Conservation (phyloP, 2,329 filamentous ascomycete species). For the Lasiodiplodia theobromae region DNA sequence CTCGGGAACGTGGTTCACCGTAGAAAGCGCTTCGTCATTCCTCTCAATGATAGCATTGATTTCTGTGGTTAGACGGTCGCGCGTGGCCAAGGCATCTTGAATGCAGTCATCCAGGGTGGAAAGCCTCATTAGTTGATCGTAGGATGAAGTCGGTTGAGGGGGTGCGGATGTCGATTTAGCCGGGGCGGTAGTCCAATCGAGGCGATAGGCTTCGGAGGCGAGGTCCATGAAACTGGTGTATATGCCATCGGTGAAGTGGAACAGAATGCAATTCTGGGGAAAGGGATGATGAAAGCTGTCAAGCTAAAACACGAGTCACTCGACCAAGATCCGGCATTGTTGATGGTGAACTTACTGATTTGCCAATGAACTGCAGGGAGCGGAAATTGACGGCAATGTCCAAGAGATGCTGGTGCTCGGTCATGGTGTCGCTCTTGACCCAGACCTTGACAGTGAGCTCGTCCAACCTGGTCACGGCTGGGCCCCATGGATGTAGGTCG, state of each 20-base stretch:
- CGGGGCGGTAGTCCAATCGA: conserved; percentile 39
- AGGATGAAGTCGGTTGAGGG: conserved; percentile 75
- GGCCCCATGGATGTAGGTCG: conserved; percentile 70
- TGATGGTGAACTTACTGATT: conserved; percentile 50
- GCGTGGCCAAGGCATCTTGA: conserved; percentile 83
- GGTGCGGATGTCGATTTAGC: conserved; percentile 54
- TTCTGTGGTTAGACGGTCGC: conserved; percentile 75
- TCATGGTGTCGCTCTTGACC: conserved; percentile 65
- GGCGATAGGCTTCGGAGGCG: conserved; percentile 53
- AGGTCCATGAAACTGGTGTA: conserved; percentile 79
- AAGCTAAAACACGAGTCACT: conserved; percentile 42
- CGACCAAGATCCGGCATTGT: conserved; percentile 18
- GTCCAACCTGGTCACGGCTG: conserved; percentile 70
- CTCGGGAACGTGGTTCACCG: conserved; percentile 47
- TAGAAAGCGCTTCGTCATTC: conserved; percentile 47
- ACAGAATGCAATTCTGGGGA: conserved; percentile 81
- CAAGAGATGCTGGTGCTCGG: conserved; percentile 69
- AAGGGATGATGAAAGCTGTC: conserved; percentile 73
- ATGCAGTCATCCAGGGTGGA: conserved; percentile 90
- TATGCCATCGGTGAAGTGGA: conserved; percentile 85
- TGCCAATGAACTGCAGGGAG: conserved; percentile 79
- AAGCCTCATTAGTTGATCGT: conserved; percentile 85
- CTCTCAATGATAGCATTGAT: conserved; percentile 65
- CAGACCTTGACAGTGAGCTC: conserved; percentile 75
- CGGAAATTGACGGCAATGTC: conserved; percentile 76